phyloP scores from a whole-genome alignment of 2,329 filamentous ascomycete genomes.

The Aspergillaceae sp. region DNA sequence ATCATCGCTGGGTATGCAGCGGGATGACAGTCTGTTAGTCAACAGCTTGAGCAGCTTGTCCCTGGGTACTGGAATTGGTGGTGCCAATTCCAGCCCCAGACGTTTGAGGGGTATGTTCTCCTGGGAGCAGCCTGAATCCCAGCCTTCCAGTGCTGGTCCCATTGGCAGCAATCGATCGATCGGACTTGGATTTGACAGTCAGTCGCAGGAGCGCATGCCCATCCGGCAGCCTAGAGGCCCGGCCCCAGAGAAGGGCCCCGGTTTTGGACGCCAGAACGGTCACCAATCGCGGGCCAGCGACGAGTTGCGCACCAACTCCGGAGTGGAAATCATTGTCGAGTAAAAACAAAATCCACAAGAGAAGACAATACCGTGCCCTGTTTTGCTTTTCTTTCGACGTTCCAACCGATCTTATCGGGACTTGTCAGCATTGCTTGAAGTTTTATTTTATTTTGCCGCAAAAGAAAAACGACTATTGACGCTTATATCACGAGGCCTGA shows the following conservation, averaged over 20 bases:
- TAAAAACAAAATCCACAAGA: slow-evolving; percentile 29
- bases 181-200: slow-evolving; percentile 50
- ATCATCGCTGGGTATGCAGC: slow-evolving; percentile 39
- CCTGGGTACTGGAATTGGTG: slow-evolving; percentile 42
- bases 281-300: slow-evolving; percentile 55
- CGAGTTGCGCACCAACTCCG: slow-evolving; percentile 52
- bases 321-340: slow-evolving; percentile 57
- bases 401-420: neutral
- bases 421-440: neutral
- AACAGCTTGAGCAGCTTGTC: slow-evolving; percentile 56
- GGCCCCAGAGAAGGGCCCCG: slow-evolving; percentile 49
- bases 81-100: slow-evolving; percentile 47
- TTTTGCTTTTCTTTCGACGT: neutral
- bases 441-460: slow-evolving; percentile 31
- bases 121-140: slow-evolving; percentile 47
- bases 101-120: slow-evolving; percentile 53
- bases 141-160: slow-evolving; percentile 43
- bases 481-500: slow-evolving; percentile 33
- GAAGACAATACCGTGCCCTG: slow-evolving; percentile 4
- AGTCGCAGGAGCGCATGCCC: slow-evolving; percentile 47
- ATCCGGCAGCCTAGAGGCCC: slow-evolving; percentile 56
- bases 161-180: slow-evolving; percentile 58
- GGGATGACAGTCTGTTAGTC: slow-evolving; percentile 52
- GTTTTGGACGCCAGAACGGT: slow-evolving; percentile 54
- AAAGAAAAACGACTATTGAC: slow-evolving; percentile 28